Conservation (phyloP, 352 stramenopile species). For the Blastocystis sp. region DNA sequence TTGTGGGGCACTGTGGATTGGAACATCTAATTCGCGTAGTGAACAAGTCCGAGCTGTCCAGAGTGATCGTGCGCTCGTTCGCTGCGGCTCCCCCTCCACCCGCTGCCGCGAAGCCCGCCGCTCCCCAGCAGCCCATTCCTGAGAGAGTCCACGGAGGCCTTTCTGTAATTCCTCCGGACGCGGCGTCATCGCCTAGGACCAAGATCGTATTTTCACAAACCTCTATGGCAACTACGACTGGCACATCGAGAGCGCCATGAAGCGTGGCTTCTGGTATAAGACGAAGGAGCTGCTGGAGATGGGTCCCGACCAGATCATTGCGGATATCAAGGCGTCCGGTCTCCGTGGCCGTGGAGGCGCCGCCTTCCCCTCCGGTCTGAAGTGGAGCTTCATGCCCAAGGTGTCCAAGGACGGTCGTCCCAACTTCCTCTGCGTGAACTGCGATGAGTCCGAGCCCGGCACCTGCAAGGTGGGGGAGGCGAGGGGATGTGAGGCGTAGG, state of each 20-base stretch:
- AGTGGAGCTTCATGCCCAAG: conserved; percentile 99
- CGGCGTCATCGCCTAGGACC: conserved; percentile 76
- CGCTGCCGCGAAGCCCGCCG: no score
- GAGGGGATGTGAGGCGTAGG: conserved; percentile 70
- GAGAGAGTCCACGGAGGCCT: background rate
- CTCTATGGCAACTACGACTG: conserved; percentile 90
- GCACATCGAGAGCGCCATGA: conserved; percentile 76
- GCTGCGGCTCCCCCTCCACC: background rate
- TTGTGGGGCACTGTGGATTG: no score
- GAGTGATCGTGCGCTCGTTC: background rate
- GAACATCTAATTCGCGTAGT: background rate
- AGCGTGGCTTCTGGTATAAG: conserved; percentile 90
- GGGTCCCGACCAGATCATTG: conserved; percentile 97
- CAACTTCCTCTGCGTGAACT: conserved; percentile 98
- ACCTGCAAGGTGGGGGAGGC: conserved; percentile 87
- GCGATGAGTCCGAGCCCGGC: conserved; percentile 95
- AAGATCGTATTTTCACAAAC: conserved; percentile 99
- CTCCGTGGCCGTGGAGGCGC: conserved; percentile 92
- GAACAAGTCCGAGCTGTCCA: background rate
- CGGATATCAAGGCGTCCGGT: conserved; percentile 98
- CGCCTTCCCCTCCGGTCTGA: conserved; percentile 95
- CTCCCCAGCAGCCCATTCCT: background rate
- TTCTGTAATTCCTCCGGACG: background rate
- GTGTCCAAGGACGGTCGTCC: conserved; percentile 86
- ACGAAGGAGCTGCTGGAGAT: conserved; percentile 95